Base-by-base conservation (phyloP, 2,329 filamentous ascomycete genomes). In the Hymenoscyphus infarciens region DNA sequence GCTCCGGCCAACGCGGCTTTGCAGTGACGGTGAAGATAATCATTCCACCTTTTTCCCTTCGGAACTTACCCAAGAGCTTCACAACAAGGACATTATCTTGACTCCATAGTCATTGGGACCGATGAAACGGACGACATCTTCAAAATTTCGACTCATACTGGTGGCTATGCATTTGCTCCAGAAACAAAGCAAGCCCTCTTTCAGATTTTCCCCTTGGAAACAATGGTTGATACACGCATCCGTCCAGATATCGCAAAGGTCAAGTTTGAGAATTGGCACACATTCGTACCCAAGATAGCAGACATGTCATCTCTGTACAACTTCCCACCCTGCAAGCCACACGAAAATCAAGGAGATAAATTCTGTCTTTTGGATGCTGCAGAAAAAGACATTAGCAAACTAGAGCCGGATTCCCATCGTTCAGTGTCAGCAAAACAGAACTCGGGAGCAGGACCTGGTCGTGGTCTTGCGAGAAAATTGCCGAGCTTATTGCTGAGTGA, bases 401-500 rank as follows among this genome's bases (percentile, higher is more conserved):
- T 49, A 19, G 22, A 38, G 2, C 10, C 7, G 13, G 8, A 22
- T 1, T 52, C 39, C 5, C 5, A 7, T 6, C 5, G 57, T 6
- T 45, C 33, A 16, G 19, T 33, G 2, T 58, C 56, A 3, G 56
- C n/a, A 42, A 22, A 22, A 10, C 27, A 38, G n/a, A 15, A 29
- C 15, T 29, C 39, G 16, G 42, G 7, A 10, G 39, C 39, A 45
- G 22, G 19, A 11, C 15, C 22, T 5, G n/a, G 33, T 3, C 8
- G 16, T 5, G 38, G 19, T 58, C 7, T 6, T 29, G 57, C 38
- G 25, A 39, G 38, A 45, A 25, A 39, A 27, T 11, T 59, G 25
- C 27, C 57, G 2, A 22, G 22, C 6, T 29, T 49, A 10, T 61
- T 68, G 52, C 31, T 69, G 27, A 39, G 63, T 29, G 67, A 70